Conservation (phyloP, 176 grass and related monocot species). For the Bothriochloa decipiens region DNA sequence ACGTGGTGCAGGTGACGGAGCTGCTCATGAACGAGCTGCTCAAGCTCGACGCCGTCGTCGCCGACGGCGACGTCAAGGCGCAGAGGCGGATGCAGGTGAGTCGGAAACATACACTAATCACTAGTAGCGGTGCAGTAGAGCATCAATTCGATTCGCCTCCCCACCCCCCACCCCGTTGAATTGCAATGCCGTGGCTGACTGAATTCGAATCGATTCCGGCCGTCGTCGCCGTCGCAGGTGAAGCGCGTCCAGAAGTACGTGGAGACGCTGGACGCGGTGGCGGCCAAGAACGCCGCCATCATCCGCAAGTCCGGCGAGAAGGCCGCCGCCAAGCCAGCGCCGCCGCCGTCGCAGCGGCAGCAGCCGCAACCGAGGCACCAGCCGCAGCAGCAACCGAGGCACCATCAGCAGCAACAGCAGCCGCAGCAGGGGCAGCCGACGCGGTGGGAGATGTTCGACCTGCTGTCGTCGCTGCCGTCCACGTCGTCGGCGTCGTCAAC, state of each 20-base stretch:
- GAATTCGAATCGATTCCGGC: slow-evolving; percentile 6
- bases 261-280: slow-evolving; percentile 80
- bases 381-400: not conserved
- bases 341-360: not conserved
- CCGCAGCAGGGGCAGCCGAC: slow-evolving; percentile 32
- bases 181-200: not conserved
- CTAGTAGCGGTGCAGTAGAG: not conserved
- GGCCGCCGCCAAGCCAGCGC: slow-evolving; percentile 22
- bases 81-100: slow-evolving; percentile 76
- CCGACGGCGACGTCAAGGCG: slow-evolving; percentile 71
- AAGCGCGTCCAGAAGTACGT: slow-evolving; percentile 96
- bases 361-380: slow-evolving; percentile 30
- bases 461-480: slow-evolving; percentile 70
- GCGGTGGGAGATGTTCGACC: slow-evolving; percentile 85
- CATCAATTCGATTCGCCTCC: not conserved
- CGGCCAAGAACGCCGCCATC: slow-evolving; percentile 65
- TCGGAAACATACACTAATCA: not conserved
- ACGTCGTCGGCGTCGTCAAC: slow-evolving; percentile 68
- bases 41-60: slow-evolving; percentile 81
- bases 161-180: not conserved
- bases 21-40: slow-evolving; percentile 94
- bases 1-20: slow-evolving; percentile 80
- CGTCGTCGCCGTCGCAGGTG: slow-evolving; percentile 53
- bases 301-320: slow-evolving; percentile 40
- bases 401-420: not conserved